Conservation (phyloP, 495 filamentous ascomycete species). For the Lophiostoma macrostomum region DNA sequence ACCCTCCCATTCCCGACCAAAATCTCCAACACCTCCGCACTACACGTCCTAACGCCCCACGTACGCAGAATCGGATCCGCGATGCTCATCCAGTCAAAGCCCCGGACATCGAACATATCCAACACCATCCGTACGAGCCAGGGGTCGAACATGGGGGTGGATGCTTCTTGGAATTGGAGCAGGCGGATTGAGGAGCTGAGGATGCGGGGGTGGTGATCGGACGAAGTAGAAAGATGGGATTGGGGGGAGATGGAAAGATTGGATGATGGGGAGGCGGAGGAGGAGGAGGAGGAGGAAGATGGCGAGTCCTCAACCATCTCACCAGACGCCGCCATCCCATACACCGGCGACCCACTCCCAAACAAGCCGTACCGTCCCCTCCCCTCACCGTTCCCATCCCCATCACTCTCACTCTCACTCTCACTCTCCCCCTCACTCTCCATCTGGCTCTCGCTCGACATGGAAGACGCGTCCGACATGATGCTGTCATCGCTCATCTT, state of each 20-base stretch:
- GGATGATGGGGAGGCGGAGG: background rate
- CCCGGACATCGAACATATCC: constrained; percentile 27
- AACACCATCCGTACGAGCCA: constrained; percentile 30
- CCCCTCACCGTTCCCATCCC: too few species aligned
- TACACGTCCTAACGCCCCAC: constrained; percentile 21
- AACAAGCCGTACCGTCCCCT: too few species aligned
- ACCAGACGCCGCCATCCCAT: too few species aligned
- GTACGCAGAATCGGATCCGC: constrained; percentile 25
- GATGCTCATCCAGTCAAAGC: constrained; percentile 30
- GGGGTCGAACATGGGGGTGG: constrained; percentile 23
- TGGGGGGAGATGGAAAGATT: background rate
- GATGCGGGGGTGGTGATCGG: background rate
- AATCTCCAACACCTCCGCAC: constrained; percentile 27
- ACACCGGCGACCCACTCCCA: too few species aligned
- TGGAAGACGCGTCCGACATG: constrained; percentile 6
- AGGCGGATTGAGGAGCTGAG: constrained; percentile 1
- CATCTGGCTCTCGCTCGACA: background rate
- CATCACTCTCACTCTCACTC: too few species aligned
- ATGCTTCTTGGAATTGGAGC: constrained; percentile 5
- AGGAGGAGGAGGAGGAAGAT: constrained; percentile 13
- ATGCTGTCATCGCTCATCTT: constrained; percentile 20
- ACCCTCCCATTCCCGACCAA: constrained; percentile 26
- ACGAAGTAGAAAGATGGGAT: background rate
- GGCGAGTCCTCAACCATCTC: too few species aligned
- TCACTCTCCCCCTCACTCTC: too few species aligned